Evolutionary conservation across 805 yeast species (phyloP).

Genomic region (Candida cerambycidarum): DNA sequence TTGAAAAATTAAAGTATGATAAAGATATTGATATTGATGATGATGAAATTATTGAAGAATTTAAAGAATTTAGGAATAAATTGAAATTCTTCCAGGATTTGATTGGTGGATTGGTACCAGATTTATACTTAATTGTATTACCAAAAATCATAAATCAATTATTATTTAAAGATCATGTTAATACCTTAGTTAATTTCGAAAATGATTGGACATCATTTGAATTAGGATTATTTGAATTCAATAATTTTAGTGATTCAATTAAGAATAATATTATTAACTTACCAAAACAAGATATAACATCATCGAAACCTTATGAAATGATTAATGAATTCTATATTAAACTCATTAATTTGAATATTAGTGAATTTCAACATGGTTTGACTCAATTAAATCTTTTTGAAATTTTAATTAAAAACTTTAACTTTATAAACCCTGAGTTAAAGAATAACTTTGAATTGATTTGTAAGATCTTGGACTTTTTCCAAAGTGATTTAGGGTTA

Average conservation of each 20-base stretch:
- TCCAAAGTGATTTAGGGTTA: slow-evolving; percentile 78
- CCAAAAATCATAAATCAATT: slow-evolving; percentile 59
- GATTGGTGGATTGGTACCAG: slow-evolving; percentile 57
- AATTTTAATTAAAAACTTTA: slow-evolving; percentile 74
- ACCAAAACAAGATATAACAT: slow-evolving; percentile 60
- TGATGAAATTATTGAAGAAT: slow-evolving; percentile 74
- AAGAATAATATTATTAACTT: slow-evolving; percentile 74
- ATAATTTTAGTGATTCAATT: slow-evolving; percentile 74
- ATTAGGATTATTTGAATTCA: slow-evolving; percentile 80
- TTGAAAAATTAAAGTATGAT: slow-evolving; percentile 78
- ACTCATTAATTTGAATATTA: slow-evolving; percentile 48
- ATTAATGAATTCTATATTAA: slow-evolving; percentile 62
- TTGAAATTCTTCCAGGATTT: slow-evolving; percentile 83
- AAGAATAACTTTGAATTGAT: slow-evolving; percentile 34
- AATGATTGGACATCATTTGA: slow-evolving; percentile 81
- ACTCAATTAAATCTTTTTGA: slow-evolving; percentile 84
- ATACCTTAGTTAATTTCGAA: slow-evolving; percentile 10
- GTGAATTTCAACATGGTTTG: slow-evolving; percentile 66
- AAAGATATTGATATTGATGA: slow-evolving; percentile 50
- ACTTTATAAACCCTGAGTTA: slow-evolving; percentile 48
- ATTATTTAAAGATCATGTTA: slow-evolving; percentile 22
- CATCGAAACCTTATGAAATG: slow-evolving; percentile 60
- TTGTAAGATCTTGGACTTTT: slow-evolving; percentile 66
- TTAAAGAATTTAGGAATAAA: slow-evolving; percentile 72
- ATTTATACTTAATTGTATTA: slow-evolving; percentile 58